A percentile compares a stretch with the other conserved stretches of the same genome.
Conservation (phyloP, 2,329 filamentous ascomycete genomes). For the Balansia obtecta region DNA sequence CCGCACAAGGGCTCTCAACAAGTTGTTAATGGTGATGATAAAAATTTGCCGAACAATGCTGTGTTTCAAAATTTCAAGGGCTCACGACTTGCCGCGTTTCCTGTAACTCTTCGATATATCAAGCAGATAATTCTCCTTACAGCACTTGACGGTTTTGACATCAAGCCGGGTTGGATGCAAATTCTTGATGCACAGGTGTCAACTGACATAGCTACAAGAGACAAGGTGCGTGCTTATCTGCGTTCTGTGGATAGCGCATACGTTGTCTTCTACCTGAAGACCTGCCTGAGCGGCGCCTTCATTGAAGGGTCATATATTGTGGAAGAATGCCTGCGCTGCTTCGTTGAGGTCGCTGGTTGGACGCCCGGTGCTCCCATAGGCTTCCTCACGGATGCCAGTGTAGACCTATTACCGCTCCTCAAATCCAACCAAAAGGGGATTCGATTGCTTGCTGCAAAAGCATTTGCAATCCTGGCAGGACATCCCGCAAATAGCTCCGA, state of each 20-base stretch:
- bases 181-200: constrained; percentile 62
- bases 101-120: constrained; percentile 58
- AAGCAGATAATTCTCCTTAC: constrained; percentile 39
- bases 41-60: constrained; percentile 5
- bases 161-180: constrained; percentile 76
- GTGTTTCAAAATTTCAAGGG: constrained; percentile 36
- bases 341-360: constrained; percentile 40
- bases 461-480: constrained; percentile 65
- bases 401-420: constrained; percentile 46
- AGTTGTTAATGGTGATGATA: background rate
- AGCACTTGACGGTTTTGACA: constrained; percentile 35
- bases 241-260: constrained; percentile 24
- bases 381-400: constrained; percentile 33
- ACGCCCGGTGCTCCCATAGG: constrained; percentile 38
- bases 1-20: constrained; percentile 4
- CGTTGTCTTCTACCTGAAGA: constrained; percentile 34
- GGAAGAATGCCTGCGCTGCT: constrained; percentile 37
- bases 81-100: constrained; percentile 42
- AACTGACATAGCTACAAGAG: constrained; percentile 53
- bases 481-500: constrained; percentile 37
- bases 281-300: constrained; percentile 45
- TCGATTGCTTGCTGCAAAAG: constrained; percentile 53
- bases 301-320: constrained; percentile 27
- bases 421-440: constrained; percentile 60
- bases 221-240: constrained; percentile 44